These are phyloP conservation scores for Fusarium concolor DNA, from an alignment of 2,329 filamentous ascomycete species.

Conservation along the genomic window DNA sequence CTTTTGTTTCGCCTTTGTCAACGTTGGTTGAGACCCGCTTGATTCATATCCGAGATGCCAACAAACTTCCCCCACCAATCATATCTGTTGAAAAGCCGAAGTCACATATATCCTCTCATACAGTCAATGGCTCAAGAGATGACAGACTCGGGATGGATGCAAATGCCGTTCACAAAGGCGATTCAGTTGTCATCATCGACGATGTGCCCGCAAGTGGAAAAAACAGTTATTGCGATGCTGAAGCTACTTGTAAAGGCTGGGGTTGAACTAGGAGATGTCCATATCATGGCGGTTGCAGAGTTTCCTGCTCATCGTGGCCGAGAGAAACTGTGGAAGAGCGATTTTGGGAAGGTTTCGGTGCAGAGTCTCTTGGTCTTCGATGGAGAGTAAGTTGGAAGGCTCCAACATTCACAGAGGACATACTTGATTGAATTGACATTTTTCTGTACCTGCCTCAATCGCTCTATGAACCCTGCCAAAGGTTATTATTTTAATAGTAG, in stretches of 20 bases:
- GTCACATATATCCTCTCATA: slow-evolving; percentile 66
- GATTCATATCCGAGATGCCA: slow-evolving; percentile 64
- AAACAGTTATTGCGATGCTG: slow-evolving; percentile 66
- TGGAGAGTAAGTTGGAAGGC: slow-evolving; percentile 3
- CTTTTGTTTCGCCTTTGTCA: slow-evolving; percentile 66
- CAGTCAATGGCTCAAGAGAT: slow-evolving; percentile 38
- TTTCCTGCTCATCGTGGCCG: slow-evolving; percentile 64
- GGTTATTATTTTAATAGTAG: no score
- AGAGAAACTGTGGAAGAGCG: slow-evolving; percentile 55
- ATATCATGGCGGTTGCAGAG: slow-evolving; percentile 66
- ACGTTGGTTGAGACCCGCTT: slow-evolving; percentile 55
- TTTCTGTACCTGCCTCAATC: no score
- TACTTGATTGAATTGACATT: no score
- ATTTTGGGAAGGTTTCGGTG: slow-evolving; percentile 63
- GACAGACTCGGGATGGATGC: slow-evolving; percentile 62
- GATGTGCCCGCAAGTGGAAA: slow-evolving; percentile 68
- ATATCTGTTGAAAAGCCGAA: slow-evolving; percentile 59
- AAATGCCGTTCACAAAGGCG: slow-evolving; percentile 54
- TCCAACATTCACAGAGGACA: no score
- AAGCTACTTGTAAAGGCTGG: slow-evolving; percentile 59
- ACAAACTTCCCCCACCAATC: slow-evolving; percentile 69
- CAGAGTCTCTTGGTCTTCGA: slow-evolving; percentile 63
- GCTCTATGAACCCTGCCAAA: no score
- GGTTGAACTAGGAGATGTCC: slow-evolving; percentile 55
- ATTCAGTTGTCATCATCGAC: slow-evolving; percentile 65